Percentiles rank a stretch among this genome's conserved stretches.
phyloP scores from a whole-genome alignment of 306 rosid species.

The Fagus sylvatica region DNA sequence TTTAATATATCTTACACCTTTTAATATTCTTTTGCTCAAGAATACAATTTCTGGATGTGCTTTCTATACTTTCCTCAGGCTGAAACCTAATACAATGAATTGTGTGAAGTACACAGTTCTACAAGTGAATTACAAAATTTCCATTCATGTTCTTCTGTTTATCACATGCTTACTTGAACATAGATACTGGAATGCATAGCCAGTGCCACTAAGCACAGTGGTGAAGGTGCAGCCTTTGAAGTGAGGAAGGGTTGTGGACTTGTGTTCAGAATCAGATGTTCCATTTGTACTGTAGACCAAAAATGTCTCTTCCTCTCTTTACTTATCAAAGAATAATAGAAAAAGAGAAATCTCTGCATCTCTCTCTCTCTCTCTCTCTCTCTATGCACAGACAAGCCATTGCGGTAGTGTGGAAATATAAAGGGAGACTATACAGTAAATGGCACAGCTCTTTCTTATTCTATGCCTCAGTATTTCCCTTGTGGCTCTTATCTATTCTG shows the following conservation, averaged over 20 bases:
- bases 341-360: not conserved
- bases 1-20: not conserved
- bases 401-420: not conserved
- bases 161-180: not conserved
- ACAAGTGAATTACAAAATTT: not conserved
- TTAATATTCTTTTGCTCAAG: constrained; percentile 1
- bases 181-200: constrained; percentile 20
- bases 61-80: constrained; percentile 4
- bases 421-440: not conserved
- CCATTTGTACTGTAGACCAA: constrained; percentile 6
- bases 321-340: not conserved
- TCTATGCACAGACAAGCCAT: not conserved
- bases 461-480: not conserved
- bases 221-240: constrained; percentile 12
- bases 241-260: constrained; percentile 2
- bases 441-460: not conserved
- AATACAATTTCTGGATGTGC: constrained; percentile 15
- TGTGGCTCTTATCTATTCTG: not conserved
- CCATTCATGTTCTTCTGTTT: constrained; percentile 4
- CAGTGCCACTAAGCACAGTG: constrained; percentile 4
- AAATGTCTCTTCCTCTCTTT: not conserved
- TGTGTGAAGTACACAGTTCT: not conserved
- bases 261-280: constrained; percentile 4
- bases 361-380: not conserved
- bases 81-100: constrained; percentile 16